A percentile compares a stretch with the other conserved stretches of the same genome.
Conservation (phyloP, 768 basidiomycete species). For the Calocera viscosa region DNA sequence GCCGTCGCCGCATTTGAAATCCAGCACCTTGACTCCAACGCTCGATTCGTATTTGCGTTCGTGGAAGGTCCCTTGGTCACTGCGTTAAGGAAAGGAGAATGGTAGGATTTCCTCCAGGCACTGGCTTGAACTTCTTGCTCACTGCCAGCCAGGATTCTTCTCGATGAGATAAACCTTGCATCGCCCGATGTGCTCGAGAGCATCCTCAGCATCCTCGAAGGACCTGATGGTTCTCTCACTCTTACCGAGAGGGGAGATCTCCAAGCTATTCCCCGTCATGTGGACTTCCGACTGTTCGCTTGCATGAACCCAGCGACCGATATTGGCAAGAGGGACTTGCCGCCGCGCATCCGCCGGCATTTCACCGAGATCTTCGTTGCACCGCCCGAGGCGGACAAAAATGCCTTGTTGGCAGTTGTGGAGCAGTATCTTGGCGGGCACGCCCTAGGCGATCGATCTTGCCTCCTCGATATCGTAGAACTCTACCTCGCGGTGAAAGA, state of each 20-base stretch:
- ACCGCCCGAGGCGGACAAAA: constrained; percentile 84
- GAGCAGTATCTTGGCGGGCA: constrained; percentile 75
- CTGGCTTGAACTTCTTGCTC: constrained; percentile 4
- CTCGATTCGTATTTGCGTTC: constrained; percentile 87
- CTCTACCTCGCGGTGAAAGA: constrained; percentile 75
- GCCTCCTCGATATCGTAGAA: constrained; percentile 82
- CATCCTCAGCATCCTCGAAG: constrained; percentile 72
- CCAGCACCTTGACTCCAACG: constrained; percentile 75
- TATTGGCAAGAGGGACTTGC: constrained; percentile 94
- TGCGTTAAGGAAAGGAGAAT: constrained; percentile 77
- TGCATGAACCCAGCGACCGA: constrained; percentile 99
- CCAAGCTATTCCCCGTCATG: constrained; percentile 80
- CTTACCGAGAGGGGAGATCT: constrained; percentile 86
- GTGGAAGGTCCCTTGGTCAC: constrained; percentile 93
- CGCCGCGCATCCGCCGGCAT: constrained; percentile 73
- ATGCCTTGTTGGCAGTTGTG: constrained; percentile 78
- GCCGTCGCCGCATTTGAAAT: constrained; percentile 72
- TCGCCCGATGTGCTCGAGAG: constrained; percentile 90
- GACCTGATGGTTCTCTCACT: constrained; percentile 78
- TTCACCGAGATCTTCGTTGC: constrained; percentile 95
- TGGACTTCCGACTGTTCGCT: constrained; percentile 90
- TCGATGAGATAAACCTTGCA: constrained; percentile 94
- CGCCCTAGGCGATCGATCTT: constrained; percentile 72
- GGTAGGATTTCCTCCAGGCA: constrained; percentile 42
- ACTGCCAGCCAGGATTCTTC: constrained; percentile 53